A percentile compares a stretch with the other conserved stretches of the same genome.
phyloP scores from a whole-genome alignment of 805 yeast genomes.

The Pichia manshurica region DNA sequence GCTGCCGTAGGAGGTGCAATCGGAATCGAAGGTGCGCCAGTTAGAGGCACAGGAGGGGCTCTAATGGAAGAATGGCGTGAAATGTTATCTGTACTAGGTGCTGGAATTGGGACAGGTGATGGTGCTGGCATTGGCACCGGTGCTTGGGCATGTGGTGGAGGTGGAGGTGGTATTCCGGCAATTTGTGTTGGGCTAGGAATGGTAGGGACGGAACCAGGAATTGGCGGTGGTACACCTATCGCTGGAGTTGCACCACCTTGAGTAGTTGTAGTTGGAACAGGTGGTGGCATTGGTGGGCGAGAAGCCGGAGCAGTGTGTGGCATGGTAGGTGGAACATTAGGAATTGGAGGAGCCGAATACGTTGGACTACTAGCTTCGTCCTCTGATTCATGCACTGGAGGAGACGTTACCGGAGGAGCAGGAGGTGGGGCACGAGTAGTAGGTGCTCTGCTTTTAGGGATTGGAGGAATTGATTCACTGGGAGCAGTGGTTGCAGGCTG shows the following conservation, averaged over 20 bases:
- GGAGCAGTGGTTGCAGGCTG: constrained; percentile 1
- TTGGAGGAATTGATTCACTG: constrained; percentile 9
- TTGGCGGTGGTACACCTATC: background rate
- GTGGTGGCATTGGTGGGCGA: constrained; percentile 2
- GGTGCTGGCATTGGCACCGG: constrained; percentile 9
- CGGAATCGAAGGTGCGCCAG: background rate
- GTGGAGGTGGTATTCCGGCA: constrained; percentile 7
- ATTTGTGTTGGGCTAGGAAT: background rate
- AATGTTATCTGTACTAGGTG: constrained; percentile 15
- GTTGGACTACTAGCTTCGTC: background rate
- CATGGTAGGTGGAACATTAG: background rate
- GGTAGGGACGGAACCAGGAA: background rate
- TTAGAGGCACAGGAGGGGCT: background rate
- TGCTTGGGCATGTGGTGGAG: constrained; percentile 6
- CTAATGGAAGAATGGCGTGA: constrained; percentile 2
- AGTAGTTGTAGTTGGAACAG: background rate
- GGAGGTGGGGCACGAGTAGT: constrained; percentile 12
- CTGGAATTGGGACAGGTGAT: constrained; percentile 9
- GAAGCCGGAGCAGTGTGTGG: constrained; percentile 6
- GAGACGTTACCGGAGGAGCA: constrained; percentile 6
- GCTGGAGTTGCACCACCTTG: background rate
- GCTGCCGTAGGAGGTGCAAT: background rate
- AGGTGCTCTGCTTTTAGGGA: constrained; percentile 12
- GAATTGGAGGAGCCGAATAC: background rate
- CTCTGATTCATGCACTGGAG: background rate